Evolutionary conservation across 2,329 filamentous ascomycete species (phyloP).

Genomic region (Trichoderma oligosporum): DNA sequence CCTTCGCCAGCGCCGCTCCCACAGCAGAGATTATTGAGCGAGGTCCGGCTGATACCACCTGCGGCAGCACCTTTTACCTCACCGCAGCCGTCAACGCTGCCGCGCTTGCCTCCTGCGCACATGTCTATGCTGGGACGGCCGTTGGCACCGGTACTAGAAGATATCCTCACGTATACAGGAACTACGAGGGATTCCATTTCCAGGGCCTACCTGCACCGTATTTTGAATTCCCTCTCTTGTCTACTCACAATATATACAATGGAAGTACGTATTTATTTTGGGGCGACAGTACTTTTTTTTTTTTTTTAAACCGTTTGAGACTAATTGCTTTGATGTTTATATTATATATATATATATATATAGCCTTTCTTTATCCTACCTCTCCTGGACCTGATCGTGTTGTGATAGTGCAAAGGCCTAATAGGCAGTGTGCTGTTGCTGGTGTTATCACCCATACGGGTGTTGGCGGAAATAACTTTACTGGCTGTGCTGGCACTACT

Average conservation of each 20-base stretch:
- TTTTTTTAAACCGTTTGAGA: not conserved
- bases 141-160: no score
- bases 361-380: no score
- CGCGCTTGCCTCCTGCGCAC: constrained; percentile 27
- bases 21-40: constrained; percentile 19
- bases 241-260: constrained; percentile 30
- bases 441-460: constrained; percentile 68
- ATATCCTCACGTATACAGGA: constrained; percentile 40
- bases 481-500: constrained; percentile 45
- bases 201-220: constrained; percentile 30
- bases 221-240: constrained; percentile 38
- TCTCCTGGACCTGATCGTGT: constrained; percentile 63
- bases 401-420: no score
- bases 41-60: constrained; percentile 20
- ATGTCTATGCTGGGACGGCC: constrained; percentile 24
- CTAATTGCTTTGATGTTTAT: no score
- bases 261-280: constrained; percentile 28
- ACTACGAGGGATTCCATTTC: constrained; percentile 38
- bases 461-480: constrained; percentile 64
- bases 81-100: constrained; percentile 29
- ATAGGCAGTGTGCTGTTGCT: constrained; percentile 50
- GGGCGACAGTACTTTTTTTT: not conserved
- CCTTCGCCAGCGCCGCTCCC: constrained; percentile 30
- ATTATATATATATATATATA: no score
- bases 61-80: constrained; percentile 32